Conservation (phyloP, 768 basidiomycete species). For the Naganishia kalamii region DNA sequence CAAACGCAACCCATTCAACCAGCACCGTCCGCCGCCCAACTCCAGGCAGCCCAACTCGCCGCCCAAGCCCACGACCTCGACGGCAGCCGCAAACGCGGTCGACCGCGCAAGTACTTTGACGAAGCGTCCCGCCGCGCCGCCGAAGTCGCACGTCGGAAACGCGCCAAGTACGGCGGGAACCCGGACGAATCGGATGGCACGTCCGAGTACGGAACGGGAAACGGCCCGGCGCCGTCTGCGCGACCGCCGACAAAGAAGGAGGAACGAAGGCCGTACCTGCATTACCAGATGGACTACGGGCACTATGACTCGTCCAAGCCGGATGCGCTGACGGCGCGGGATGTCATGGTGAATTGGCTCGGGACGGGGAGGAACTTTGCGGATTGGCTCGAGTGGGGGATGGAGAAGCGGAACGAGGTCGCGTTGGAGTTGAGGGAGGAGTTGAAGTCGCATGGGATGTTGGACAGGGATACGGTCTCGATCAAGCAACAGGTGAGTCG, state of each 20-base stretch:
- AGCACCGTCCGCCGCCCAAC: not conserved
- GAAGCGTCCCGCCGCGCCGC: not conserved
- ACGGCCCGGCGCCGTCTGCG: not conserved
- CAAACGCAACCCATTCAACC: no score
- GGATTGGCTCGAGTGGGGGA: not conserved
- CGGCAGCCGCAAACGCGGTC: no score
- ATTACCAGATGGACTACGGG: slow-evolving; percentile 6
- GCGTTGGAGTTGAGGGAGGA: not conserved
- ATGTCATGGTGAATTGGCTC: slow-evolving; percentile 5
- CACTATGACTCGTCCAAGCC: not conserved
- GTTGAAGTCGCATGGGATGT: slow-evolving; percentile 9
- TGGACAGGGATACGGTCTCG: slow-evolving; percentile 6
- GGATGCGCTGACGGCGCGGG: slow-evolving; percentile 12
- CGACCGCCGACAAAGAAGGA: not conserved
- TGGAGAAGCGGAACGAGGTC: not conserved
- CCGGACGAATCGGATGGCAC: not conserved
- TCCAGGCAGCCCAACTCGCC: not conserved
- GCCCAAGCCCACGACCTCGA: no score
- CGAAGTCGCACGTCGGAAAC: not conserved
- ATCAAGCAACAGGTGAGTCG: not conserved
- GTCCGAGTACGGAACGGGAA: not conserved
- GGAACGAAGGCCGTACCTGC: not conserved
- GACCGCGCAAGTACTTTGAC: slow-evolving; percentile 1
- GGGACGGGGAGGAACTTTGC: not conserved
- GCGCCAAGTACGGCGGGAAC: not conserved